These are phyloP conservation scores for Fraxinus sp. DNA, from an alignment of 305 asterid species.

Conservation along the genomic window DNA sequence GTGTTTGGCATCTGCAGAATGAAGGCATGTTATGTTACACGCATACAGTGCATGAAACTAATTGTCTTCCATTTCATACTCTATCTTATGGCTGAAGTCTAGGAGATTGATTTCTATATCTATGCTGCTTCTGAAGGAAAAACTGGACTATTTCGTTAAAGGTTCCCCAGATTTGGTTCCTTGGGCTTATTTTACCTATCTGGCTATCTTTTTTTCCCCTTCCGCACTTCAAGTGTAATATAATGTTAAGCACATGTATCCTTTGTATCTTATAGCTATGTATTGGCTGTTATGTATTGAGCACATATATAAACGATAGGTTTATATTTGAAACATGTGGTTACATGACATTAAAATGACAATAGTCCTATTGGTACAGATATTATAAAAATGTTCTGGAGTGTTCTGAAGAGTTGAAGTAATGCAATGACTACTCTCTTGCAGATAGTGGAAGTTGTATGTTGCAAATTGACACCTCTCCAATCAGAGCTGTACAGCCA, in stretches of 20 bases:
- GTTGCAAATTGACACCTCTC: constrained; percentile 94
- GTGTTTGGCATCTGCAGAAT: background rate
- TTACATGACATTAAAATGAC: background rate
- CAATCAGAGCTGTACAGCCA: constrained; percentile 82
- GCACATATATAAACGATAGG: background rate
- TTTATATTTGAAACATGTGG: background rate
- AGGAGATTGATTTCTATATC: background rate
- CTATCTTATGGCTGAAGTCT: background rate
- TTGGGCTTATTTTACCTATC: background rate
- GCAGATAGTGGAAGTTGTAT: constrained; percentile 90
- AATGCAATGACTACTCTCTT: constrained; percentile 20
- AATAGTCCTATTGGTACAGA: constrained; percentile 2
- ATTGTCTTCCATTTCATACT: background rate
- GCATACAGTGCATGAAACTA: background rate
- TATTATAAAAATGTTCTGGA: constrained; percentile 11
- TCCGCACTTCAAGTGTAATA: background rate
- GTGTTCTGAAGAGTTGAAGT: constrained; percentile 14
- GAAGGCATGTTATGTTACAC: background rate
- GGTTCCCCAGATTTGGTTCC: background rate
- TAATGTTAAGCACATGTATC: background rate
- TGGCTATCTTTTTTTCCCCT: background rate
- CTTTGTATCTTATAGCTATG: background rate
- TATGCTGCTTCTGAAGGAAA: background rate
- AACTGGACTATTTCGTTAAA: background rate
- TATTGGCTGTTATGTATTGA: background rate